These are phyloP conservation scores for Petasospora fabianii DNA, from an alignment of 1,139 yeast genomes.

Conservation along the genomic window DNA sequence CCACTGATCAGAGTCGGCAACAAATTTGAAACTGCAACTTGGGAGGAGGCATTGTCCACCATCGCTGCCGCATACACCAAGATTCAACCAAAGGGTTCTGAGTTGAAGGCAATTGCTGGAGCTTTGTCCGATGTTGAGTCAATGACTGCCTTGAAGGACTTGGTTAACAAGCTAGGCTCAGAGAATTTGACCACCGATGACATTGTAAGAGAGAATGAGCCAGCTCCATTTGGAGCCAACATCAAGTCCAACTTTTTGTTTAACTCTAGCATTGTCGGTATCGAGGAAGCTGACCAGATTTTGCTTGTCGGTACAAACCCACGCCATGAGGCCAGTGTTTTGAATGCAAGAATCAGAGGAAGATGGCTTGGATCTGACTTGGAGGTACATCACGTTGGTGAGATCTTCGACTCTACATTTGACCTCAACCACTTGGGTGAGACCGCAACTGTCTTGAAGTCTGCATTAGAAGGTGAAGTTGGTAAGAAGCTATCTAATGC, in stretches of 20 bases:
- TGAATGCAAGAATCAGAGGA: constrained; percentile 81
- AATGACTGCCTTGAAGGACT: constrained; percentile 76
- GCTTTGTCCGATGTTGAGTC: constrained; percentile 82
- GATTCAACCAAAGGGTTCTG: constrained; percentile 62
- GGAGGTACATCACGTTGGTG: constrained; percentile 71
- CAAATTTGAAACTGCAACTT: constrained; percentile 69
- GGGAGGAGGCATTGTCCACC: constrained; percentile 82
- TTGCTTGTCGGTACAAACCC: constrained; percentile 83
- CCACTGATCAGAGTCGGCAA: constrained; percentile 76
- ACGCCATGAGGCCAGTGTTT: constrained; percentile 86
- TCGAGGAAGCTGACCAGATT: constrained; percentile 80
- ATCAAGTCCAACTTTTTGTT: constrained; percentile 77
- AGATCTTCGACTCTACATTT: constrained; percentile 74
- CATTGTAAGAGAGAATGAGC: constrained; percentile 38
- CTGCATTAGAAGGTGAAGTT: constrained; percentile 62
- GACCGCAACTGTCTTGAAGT: constrained; percentile 52
- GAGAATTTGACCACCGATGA: constrained; percentile 79
- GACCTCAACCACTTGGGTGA: constrained; percentile 62
- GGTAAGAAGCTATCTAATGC: constrained; percentile 70
- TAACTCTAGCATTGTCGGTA: constrained; percentile 76
- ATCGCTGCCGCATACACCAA: constrained; percentile 62
- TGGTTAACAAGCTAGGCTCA: constrained; percentile 72
- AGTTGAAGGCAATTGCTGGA: constrained; percentile 79
- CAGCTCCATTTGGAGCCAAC: constrained; percentile 69
- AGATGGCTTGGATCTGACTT: constrained; percentile 71